Base-by-base conservation (phyloP, 1,139 yeast genomes). In the Kurtzmaniella quercitrusa region DNA sequence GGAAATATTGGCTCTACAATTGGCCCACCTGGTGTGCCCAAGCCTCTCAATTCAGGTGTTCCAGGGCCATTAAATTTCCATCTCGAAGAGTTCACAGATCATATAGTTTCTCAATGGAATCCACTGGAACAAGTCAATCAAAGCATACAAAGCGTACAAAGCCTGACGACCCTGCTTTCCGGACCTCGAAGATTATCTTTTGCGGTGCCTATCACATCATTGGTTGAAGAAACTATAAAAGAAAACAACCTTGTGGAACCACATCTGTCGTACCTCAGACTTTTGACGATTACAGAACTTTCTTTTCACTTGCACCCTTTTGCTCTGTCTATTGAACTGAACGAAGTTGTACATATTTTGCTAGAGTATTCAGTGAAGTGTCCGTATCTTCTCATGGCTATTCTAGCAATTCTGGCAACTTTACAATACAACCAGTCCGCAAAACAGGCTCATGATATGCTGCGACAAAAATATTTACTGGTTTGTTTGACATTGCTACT, bases 341-440 rank as follows among this genome's bases (percentile, higher is more conserved):
- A 71, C 50, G 66, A 61, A 45, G 72, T 63, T 14, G 58, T 65
- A 16, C 56, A 58, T 40, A 50, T 70, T 2, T 50, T 71, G 18
- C 54, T 71, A 20, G 59, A 56, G 38, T 66, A 68, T 47, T 63
- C 66, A 58, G 55, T 56, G 37, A 54, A 58, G 19, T 68, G 74
- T 46, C 63, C 70, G 4, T 68, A 66, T 46, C 52, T 71, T 18
- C 54, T 71, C 22, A 58, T 64, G 34, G 53, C 71, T 16, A 49
- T 71, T 20, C 54, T 71, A 40, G 71, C 74, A 8, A 59, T 65
- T 41, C 57, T 65, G 26, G 71, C 76, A 1, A 68, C 71, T 2
- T 63, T 68, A 42, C 66, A 65, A 45, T 66, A 51, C 50, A 68
- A 67, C 45, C 59, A 60, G 23, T 59, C 67, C 2, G 65, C 66